Conservation (phyloP, 1,284 basidiomycete species). For the Sanghuangporus baumii region DNA sequence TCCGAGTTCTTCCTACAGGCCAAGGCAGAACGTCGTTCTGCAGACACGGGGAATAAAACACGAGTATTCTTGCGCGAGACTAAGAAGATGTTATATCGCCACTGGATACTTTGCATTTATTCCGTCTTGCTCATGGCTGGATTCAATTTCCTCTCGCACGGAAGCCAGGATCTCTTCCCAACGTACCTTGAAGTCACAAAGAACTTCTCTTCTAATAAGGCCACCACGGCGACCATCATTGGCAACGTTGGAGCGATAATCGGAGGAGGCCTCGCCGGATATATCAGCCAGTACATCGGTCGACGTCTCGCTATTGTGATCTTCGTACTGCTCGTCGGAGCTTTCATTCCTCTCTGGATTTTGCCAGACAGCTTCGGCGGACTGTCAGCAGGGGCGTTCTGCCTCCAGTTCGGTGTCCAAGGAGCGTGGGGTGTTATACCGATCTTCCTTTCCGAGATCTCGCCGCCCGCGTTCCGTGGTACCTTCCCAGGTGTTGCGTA, state of each 20-base stretch:
- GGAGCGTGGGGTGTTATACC: slow-evolving; percentile 83
- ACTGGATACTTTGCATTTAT: slow-evolving; percentile 90
- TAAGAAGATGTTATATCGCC: slow-evolving; percentile 70
- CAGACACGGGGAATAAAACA: slow-evolving; percentile 48
- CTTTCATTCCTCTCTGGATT: slow-evolving; percentile 84
- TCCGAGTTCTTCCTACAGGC: slow-evolving; percentile 69
- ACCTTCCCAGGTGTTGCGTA: slow-evolving; percentile 92
- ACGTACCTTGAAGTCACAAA: slow-evolving; percentile 69
- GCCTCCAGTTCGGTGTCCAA: slow-evolving; percentile 80
- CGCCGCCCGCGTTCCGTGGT: slow-evolving; percentile 89
- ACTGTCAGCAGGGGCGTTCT: slow-evolving; percentile 79
- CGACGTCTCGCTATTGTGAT: slow-evolving; percentile 82
- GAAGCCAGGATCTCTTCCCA: slow-evolving; percentile 81
- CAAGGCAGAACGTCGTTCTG: slow-evolving; percentile 38
- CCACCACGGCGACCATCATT: slow-evolving; percentile 88
- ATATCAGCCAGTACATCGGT: slow-evolving; percentile 78
- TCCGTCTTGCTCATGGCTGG: slow-evolving; percentile 75
- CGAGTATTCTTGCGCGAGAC: slow-evolving; percentile 71
- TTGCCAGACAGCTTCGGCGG: slow-evolving; percentile 60
- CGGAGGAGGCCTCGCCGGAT: slow-evolving; percentile 79
- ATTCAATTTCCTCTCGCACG: slow-evolving; percentile 93
- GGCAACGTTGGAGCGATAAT: slow-evolving; percentile 79
- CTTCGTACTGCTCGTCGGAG: slow-evolving; percentile 53
- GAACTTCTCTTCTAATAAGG: slow-evolving; percentile 47
- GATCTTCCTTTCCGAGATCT: slow-evolving; percentile 84